A percentile compares a stretch with the other conserved stretches of the same genome.
Conservation (phyloP, 2,329 filamentous ascomycete species). For the Ilyonectria robusta region DNA sequence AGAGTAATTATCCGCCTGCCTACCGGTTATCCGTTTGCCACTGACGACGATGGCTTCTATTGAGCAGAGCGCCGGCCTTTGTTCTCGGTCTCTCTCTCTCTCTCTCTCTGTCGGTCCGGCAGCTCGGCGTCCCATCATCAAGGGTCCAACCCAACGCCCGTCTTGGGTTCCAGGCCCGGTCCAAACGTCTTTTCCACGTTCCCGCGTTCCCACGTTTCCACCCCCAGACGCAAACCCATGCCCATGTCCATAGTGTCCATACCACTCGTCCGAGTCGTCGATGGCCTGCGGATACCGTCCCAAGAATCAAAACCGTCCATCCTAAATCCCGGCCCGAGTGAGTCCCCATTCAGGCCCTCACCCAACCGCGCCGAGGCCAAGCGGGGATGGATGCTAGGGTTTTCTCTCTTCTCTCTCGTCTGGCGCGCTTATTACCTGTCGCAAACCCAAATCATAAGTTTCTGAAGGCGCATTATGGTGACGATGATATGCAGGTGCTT, state of each 20-base stretch:
- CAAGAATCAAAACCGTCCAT: conserved; percentile 4
- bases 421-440: conserved; percentile 20
- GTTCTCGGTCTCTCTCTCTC: conserved; percentile 3
- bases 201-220: conserved; percentile 23
- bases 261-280: not conserved
- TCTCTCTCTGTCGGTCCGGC: conserved; percentile 1
- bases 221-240: conserved; percentile 8
- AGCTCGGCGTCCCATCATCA: not conserved
- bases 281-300: not conserved
- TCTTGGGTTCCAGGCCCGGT: conserved; percentile 3
- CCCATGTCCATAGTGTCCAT: not conserved
- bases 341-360: not conserved
- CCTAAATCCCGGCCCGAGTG: conserved; percentile 1
- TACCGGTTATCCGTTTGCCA: not conserved
- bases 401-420: conserved; percentile 6
- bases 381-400: not conserved
- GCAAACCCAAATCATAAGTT: conserved; percentile 4
- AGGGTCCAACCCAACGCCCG: conserved; percentile 11
- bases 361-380: conserved; percentile 19
- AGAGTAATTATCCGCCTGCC: conserved; percentile 20
- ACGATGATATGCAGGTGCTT: conserved; percentile 10
- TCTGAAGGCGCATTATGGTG: conserved; percentile 4
- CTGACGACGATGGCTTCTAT: not conserved
- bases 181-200: conserved; percentile 14
- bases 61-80: not conserved